Percentiles rank a stretch among this genome's conserved stretches.
These are phyloP conservation scores for Amanita fuliginea DNA, from an alignment of 768 basidiomycete species.

Conservation along the genomic window DNA sequence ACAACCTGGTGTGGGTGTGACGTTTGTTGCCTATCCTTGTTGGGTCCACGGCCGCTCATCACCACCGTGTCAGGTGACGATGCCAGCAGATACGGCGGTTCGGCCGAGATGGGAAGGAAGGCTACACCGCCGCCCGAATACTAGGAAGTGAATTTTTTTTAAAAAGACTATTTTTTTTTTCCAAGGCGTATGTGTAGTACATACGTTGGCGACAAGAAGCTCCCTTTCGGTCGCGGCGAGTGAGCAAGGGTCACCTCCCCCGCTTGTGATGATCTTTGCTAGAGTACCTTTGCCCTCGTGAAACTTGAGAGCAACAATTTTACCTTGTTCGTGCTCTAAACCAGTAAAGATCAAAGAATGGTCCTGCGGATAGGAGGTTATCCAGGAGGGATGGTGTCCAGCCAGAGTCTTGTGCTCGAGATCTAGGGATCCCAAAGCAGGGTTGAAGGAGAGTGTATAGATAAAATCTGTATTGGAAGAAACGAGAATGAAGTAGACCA, in stretches of 20 bases:
- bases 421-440: constrained; percentile 30
- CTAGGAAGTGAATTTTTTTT: constrained; percentile 29
- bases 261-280: constrained; percentile 37
- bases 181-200: constrained; percentile 18
- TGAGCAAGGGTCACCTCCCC: constrained; percentile 56
- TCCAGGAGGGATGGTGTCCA: constrained; percentile 69
- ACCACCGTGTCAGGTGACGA: constrained; percentile 23
- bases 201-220: constrained; percentile 62
- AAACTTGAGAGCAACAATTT: constrained; percentile 47
- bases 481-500: constrained; percentile 37
- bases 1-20: constrained; percentile 74
- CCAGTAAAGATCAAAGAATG: constrained; percentile 51
- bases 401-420: constrained; percentile 33
- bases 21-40: constrained; percentile 52
- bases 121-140: constrained; percentile 58
- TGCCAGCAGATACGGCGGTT: constrained; percentile 31
- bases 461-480: constrained; percentile 58
- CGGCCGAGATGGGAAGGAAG: constrained; percentile 41
- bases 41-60: constrained; percentile 50
- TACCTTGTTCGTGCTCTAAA: constrained; percentile 59
- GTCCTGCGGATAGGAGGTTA: constrained; percentile 48
- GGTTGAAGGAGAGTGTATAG: constrained; percentile 54
- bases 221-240: constrained; percentile 45
- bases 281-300: constrained; percentile 43
- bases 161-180: not conserved